A percentile compares a stretch with the other conserved stretches of the same genome.
Conservation (phyloP, 352 stramenopile species). For the Aphanomyces stellatus region DNA sequence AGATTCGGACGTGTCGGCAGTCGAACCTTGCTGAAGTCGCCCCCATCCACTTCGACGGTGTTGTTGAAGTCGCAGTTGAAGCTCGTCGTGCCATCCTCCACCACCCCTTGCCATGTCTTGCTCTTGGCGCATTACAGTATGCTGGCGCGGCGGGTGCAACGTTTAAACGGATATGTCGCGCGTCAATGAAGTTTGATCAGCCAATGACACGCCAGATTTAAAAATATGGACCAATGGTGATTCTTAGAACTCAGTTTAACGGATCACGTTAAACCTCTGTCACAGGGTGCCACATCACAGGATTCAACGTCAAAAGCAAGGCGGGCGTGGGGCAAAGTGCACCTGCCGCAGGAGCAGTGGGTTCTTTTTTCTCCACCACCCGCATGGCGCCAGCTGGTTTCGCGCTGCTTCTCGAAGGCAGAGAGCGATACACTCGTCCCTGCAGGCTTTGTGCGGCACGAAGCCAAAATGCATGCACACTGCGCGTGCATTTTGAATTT, state of each 20-base stretch:
- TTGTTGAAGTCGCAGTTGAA: conserved; percentile 5
- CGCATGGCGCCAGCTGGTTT: no score
- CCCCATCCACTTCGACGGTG: not conserved
- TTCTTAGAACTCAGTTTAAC: not conserved
- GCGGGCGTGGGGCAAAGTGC: no score
- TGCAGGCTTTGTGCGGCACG: no score
- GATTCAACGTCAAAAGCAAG: no score
- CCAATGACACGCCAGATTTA: not conserved
- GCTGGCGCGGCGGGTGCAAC: not conserved
- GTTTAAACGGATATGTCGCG: conserved; percentile 15
- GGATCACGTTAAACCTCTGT: not conserved
- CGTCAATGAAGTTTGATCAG: not conserved
- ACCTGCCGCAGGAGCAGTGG: no score
- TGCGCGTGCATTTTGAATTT: no score
- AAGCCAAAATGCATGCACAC: no score
- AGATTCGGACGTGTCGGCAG: no score
- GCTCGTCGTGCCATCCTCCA: not conserved
- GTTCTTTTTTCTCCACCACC: no score
- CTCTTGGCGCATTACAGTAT: not conserved
- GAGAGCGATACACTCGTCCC: no score
- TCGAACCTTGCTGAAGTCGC: not conserved
- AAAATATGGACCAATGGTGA: not conserved
- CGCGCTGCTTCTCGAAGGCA: no score
- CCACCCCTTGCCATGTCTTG: no score
- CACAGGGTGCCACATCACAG: conserved; percentile 1